A percentile compares a stretch with the other conserved stretches of the same genome.
Conservation (phyloP, 1,139 yeast species). For the Arxiozyma slooffiae region DNA sequence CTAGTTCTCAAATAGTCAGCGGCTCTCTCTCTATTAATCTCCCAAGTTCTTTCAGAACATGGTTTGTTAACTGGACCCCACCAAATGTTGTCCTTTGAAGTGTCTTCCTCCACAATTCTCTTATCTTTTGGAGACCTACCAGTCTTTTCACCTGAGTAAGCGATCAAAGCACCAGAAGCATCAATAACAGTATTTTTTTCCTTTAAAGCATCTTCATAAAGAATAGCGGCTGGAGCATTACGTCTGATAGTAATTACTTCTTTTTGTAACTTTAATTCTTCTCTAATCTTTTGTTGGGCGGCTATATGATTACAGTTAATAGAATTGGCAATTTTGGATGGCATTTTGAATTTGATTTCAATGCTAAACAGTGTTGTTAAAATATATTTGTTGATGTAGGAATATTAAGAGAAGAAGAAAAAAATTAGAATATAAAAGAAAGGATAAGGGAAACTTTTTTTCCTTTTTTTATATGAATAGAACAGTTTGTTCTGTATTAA, state of each 20-base stretch:
- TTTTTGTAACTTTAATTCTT: conserved; percentile 30
- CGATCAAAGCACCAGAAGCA: conserved; percentile 90
- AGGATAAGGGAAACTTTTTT: no score
- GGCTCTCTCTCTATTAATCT: conserved; percentile 92
- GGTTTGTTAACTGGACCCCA: conserved; percentile 99
- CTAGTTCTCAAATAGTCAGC: conserved; percentile 94
- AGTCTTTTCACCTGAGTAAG: conserved; percentile 91
- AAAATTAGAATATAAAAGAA: no score
- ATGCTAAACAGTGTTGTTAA: not conserved
- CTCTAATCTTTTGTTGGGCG: conserved; percentile 26
- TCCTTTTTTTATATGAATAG: not conserved
- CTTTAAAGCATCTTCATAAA: conserved; percentile 86
- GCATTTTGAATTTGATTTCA: not conserved
- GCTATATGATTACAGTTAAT: conserved; percentile 8
- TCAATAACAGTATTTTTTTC: conserved; percentile 90
- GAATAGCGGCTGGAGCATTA: conserved; percentile 86
- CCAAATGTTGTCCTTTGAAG: conserved; percentile 82
- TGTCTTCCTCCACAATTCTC: conserved; percentile 90
- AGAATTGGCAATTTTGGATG: conserved; percentile 8
- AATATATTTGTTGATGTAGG: not conserved
- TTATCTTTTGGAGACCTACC: conserved; percentile 98
- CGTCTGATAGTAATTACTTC: conserved; percentile 42
- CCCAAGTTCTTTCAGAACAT: conserved; percentile 91
- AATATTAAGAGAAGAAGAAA: not conserved
- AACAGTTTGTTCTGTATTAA: not conserved